phyloP scores from a whole-genome alignment of 352 stramenopile species.

The Globisporangium heterothallicum region DNA sequence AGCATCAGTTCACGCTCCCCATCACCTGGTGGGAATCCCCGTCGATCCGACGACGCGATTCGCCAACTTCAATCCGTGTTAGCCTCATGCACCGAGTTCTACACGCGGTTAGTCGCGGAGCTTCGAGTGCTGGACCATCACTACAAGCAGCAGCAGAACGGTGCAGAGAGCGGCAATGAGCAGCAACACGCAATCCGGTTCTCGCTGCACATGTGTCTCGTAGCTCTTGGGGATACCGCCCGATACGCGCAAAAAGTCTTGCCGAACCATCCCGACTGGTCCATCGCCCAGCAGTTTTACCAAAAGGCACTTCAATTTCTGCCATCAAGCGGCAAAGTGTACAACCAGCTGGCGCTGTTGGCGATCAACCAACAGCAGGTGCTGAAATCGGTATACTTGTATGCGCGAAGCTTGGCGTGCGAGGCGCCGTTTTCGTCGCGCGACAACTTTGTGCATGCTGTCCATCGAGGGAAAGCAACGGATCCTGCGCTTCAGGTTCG shows the following conservation, averaged over 20 bases:
- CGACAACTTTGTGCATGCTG: constrained; percentile 33
- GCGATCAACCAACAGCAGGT: constrained; percentile 27
- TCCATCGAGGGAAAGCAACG: constrained; percentile 12
- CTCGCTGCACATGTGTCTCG: constrained; percentile 37
- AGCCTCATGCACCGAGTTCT: constrained; percentile 10
- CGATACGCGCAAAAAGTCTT: constrained; percentile 32
- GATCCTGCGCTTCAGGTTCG: background rate
- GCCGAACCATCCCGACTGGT: constrained; percentile 21
- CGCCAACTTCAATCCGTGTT: constrained; percentile 5
- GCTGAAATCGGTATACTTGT: constrained; percentile 37
- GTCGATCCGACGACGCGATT: background rate
- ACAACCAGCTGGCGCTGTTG: constrained; percentile 53
- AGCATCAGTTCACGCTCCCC: constrained; percentile 8
- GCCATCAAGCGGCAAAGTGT: constrained; percentile 46
- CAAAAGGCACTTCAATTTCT: constrained; percentile 26
- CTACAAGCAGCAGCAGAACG: background rate
- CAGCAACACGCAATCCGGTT: constrained; percentile 17
- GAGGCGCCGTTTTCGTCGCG: constrained; percentile 30
- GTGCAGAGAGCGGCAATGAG: background rate
- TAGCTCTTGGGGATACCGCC: constrained; percentile 44
- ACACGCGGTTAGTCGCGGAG: constrained; percentile 4
- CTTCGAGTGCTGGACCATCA: background rate
- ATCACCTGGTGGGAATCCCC: background rate
- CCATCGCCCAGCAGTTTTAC: constrained; percentile 25
- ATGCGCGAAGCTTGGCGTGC: constrained; percentile 36